A percentile compares a stretch with the other conserved stretches of the same genome.
Evolutionary conservation across 1,284 basidiomycete species (phyloP).

Genomic region (Naganishia liquefaciens): DNA sequence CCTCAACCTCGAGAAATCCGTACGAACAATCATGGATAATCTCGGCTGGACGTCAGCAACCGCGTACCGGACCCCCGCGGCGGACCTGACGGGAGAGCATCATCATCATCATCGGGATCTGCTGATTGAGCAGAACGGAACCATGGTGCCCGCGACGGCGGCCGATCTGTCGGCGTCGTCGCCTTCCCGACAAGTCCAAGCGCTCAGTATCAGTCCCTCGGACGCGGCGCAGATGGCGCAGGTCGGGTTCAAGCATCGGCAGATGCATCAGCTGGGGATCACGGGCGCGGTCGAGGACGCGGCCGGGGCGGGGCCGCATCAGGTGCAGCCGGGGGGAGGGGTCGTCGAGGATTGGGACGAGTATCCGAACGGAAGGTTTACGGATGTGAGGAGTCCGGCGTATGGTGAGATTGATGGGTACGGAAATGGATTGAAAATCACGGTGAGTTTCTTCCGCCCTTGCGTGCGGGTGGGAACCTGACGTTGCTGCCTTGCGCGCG

Average conservation of each 20-base stretch:
- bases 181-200: constrained; percentile 21
- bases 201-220: constrained; percentile 21
- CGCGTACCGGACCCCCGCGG: constrained; percentile 17
- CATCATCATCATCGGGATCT: constrained; percentile 7
- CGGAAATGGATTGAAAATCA: constrained; percentile 59
- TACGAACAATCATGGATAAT: constrained; percentile 79
- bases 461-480: neutral
- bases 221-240: constrained; percentile 29
- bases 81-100: neutral
- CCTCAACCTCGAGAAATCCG: constrained; percentile 94
- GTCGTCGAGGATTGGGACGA: constrained; percentile 77
- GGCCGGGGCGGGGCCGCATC: constrained; percentile 17
- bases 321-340: constrained; percentile 25
- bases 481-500: neutral
- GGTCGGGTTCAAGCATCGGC: constrained; percentile 23
- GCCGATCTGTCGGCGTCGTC: constrained; percentile 10
- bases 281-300: neutral
- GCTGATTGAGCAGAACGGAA: constrained; percentile 31
- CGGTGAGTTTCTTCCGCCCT: constrained; percentile 41
- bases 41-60: constrained; percentile 63
- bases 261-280: constrained; percentile 6
- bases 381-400: constrained; percentile 92
- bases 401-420: constrained; percentile 98
- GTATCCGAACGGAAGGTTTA: constrained; percentile 97
- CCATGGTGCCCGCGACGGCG: constrained; percentile 32